A percentile compares a stretch with the other conserved stretches of the same genome.
Evolutionary conservation across 805 yeast species (phyloP).

Genomic region (Kluyveromyces lactis): DNA sequence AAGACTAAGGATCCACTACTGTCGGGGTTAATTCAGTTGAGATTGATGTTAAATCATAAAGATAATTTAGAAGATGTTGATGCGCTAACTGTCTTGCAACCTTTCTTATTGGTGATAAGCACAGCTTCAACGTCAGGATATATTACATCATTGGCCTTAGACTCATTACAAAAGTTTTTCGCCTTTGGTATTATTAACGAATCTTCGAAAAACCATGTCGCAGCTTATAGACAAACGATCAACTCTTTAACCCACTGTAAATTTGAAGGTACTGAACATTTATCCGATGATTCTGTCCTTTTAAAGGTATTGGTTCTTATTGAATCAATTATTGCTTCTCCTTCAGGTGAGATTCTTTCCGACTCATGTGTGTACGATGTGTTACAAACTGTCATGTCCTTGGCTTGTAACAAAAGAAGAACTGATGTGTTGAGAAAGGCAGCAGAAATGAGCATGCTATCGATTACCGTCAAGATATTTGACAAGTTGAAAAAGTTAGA

Average conservation of each 20-base stretch:
- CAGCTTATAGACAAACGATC: slow-evolving; percentile 37
- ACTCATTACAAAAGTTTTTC: slow-evolving; percentile 65
- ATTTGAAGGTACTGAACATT: slow-evolving; percentile 90
- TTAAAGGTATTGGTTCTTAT: slow-evolving; percentile 72
- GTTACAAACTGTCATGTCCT: slow-evolving; percentile 80
- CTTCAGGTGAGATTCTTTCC: slow-evolving; percentile 55
- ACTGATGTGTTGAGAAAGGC: slow-evolving; percentile 83
- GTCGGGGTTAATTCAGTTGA: slow-evolving; percentile 70
- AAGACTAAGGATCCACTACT: slow-evolving; percentile 52
- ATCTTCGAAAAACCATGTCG: slow-evolving; percentile 53
- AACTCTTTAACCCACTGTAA: slow-evolving; percentile 82
- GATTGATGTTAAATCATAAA: slow-evolving; percentile 58
- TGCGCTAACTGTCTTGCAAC: slow-evolving; percentile 68
- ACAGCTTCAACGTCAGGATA: slow-evolving; percentile 80
- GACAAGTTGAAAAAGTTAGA: slow-evolving; percentile 48
- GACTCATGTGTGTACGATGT: slow-evolving; percentile 83
- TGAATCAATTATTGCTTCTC: slow-evolving; percentile 58
- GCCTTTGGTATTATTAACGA: slow-evolving; percentile 57
- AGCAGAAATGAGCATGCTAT: slow-evolving; percentile 73
- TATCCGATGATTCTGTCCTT: slow-evolving; percentile 84
- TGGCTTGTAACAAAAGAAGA: slow-evolving; percentile 88
- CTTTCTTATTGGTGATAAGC: slow-evolving; percentile 76
- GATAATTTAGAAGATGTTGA: slow-evolving; percentile 49
- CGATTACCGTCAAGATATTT: slow-evolving; percentile 64
- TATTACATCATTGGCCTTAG: slow-evolving; percentile 74